Percentiles rank a stretch among this genome's conserved stretches.
phyloP scores from a whole-genome alignment of 441 rosid species.

The Cnidoscolus chayamansa region DNA sequence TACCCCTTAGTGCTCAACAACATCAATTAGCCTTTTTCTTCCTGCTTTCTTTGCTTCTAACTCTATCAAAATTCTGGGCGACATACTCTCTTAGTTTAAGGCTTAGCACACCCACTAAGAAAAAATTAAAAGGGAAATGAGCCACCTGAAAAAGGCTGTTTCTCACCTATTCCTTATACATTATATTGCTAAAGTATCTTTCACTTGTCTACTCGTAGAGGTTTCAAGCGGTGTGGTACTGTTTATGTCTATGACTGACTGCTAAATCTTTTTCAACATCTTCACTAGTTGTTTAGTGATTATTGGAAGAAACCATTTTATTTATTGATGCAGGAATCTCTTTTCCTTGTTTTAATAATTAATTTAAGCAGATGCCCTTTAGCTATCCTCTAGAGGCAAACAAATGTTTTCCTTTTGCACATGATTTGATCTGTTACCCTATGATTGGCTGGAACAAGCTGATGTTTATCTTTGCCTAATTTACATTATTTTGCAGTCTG shows the following conservation, averaged over 20 bases:
- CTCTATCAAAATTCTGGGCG: conserved; percentile 37
- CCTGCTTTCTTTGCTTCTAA: conserved; percentile 32
- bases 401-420: conserved; percentile 21
- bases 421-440: conserved; percentile 28
- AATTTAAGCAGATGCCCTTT: conserved; percentile 32
- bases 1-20: conserved; percentile 34
- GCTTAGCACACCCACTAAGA: conserved; percentile 36
- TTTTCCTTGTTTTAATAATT: conserved; percentile 19
- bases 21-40: conserved; percentile 38
- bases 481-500: conserved; percentile 17
- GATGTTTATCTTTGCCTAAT: conserved; percentile 29
- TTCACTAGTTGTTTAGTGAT: conserved; percentile 5
- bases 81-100: conserved; percentile 46
- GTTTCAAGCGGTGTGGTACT: neutral
- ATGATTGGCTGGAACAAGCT: conserved; percentile 28
- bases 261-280: neutral
- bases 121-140: conserved; percentile 20
- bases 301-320: conserved; percentile 4
- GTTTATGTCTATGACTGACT: neutral
- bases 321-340: conserved; percentile 7
- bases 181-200: neutral
- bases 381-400: conserved; percentile 36
- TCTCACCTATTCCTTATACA: conserved; percentile 1
- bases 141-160: conserved; percentile 28
- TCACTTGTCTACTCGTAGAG: neutral